Evolutionary conservation across 305 asterid species (phyloP), one percentile per base, ranked within the genome.

Genomic region (Fraxinus floribunda): DNA sequence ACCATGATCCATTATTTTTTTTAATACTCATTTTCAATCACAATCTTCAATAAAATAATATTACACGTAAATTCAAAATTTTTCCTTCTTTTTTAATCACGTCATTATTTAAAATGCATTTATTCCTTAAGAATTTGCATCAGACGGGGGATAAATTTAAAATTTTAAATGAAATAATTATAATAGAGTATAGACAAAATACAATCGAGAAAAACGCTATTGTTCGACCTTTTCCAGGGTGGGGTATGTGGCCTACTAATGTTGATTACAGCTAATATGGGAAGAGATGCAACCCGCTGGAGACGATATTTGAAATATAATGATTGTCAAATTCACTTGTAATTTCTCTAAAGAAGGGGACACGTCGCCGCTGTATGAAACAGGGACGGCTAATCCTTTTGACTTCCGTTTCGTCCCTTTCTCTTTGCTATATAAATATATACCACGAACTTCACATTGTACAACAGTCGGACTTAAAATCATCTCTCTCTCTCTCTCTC

Each of bases 321-420:
- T 10, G 26, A 68, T 4, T 5, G 22, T 70, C 41, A 83, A 46
- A 73, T 75, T 82, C 83, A 75, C 86, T 76, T 52, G 15, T 10
- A 82, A 82, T 83, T 84, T 87, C 75, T 86, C 81, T 80, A 66
- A 76, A 79, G 79, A 79, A 10, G 75, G 78, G 84, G 92, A 87
- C 92, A 89, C 92, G 92, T 89, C 78, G 88, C 90, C 41, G 24
- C 24, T 44, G 81, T 46, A 82, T 83, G 86, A 82, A 84, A 87
- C 87, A 79, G 82, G 92, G 92, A 83, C 92, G 90, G 92, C 89
- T 55, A 83, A 86, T 86, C 77, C 80, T 18, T 80, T 86, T 87
- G 89, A 84, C 89, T 81, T 76, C 76, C 22, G 49, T 16, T 77
- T 1, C 70, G 41, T 44, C 5, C 26, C 5, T 20, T 3, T 78